Evolutionary conservation across 2,329 filamentous ascomycete species (phyloP), one percentile per base, ranked within the genome.

Genomic region (Fusarium austroafricanum): DNA sequence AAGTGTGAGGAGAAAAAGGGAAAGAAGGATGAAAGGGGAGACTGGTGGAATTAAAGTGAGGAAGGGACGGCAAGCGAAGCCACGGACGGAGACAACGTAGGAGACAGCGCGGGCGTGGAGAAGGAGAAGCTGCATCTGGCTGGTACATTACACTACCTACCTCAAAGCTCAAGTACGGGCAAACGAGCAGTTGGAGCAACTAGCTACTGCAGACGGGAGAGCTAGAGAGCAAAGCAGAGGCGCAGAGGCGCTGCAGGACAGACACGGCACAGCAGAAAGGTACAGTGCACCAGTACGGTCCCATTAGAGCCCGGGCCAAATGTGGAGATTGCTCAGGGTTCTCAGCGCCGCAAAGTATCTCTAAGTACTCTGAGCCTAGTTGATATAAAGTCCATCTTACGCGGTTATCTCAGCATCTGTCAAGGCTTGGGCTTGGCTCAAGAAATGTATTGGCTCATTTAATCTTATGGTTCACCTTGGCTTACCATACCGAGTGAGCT

Each of bases 11-110:
- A 52, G 39, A 39, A 67, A 55, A 55, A 61, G 45, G 23, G 55
- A 61, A 51, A 50, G 45, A 50, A 55, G 44, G 43, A 60, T 40
- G 55, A 67, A 43, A 40, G 55, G 51, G 44, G 40, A 60, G 47
- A 51, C 43, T 49, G 57, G 65, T 49, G 56, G 61, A 65, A 58
- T 71, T 70, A 71, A 70, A 66, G 67, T 46, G 67, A 62, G 53
- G 53, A 62, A 55, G 46, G 45, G 55, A 58, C 52, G 35, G 52
- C 38, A 49, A 68, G 51, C 49, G 61, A 59, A 60, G 50, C 64
- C 50, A 62, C 58, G 50, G 52, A 57, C 49, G 49, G 52, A 56
- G 52, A 56, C 50, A 59, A 58, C 53, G 61, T 55, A 54, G 53
- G 55, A 55, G 61, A 56, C 55, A 66, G 56, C 61, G 56, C 61